Evolutionary conservation across 768 basidiomycete genomes (phyloP), one percentile per base, ranked within the genome.

Genomic region (Clitopilus passeckerianus): DNA sequence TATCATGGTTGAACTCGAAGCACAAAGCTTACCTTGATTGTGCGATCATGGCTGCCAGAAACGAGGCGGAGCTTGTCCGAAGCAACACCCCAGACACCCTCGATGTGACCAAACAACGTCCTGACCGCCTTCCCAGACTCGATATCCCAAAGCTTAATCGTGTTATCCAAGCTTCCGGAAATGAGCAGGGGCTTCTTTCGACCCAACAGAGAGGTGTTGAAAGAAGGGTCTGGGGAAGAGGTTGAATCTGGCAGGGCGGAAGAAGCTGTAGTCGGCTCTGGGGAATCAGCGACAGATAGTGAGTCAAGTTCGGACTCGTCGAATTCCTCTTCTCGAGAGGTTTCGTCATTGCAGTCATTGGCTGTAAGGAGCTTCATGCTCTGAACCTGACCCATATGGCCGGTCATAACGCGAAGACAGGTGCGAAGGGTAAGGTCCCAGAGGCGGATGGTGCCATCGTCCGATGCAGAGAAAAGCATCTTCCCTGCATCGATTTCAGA

Each of bases 81-180:
- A 22, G 93, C 94, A 30, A 98, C 90, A 2, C 87, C 88, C 97
- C 97, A 99, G 16, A 99, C 94, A 57, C 97, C 97, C 70, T 99
- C 97, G 66, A 98, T 95, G 71, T 98, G 95, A 1, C 95, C 97
- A 71, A 99, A 99, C 62, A 95, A 81, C 43, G 97, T 98, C 67
- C 84, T 79, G 53, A 83, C 75, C 22, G 86, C 80, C 66, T 87
- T 85, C 41, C 89, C 93, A 1, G 87, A 84, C 65, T 95, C 93
- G 24, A 98, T 85, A 67, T 98, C 94, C 97, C 97, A 99, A 43
- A 95, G 67, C 71, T 92, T 94, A 75, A 98, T 88, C 30, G 95
- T 98, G 68, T 98, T 97, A 70, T 98, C 95, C 64, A 97, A 77
- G 67, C 90, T 89, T 2, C 93, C 95, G 3, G 94, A 93, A 61